Evolutionary conservation across 805 yeast species (phyloP).

Genomic region (Lipomyces spencermartinsiae): DNA sequence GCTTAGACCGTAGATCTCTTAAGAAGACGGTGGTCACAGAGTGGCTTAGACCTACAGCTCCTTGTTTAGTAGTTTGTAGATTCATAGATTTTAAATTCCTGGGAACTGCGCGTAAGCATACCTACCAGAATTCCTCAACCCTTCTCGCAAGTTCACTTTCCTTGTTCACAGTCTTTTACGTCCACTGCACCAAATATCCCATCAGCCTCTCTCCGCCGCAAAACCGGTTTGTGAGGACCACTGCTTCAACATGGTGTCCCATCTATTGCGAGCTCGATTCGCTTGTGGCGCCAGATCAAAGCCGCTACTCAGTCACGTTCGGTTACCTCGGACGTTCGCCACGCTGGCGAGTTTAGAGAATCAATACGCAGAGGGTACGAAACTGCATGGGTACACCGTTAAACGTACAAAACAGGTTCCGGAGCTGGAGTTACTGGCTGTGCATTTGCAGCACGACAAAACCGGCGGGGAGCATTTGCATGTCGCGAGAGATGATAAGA

Average conservation of each 20-base stretch:
- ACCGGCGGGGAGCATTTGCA: conserved; percentile 87
- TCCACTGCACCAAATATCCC: no score
- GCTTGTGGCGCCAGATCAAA: not conserved
- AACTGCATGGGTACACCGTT: conserved; percentile 69
- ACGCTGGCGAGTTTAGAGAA: conserved; percentile 22
- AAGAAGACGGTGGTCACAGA: no score
- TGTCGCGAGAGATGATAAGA: conserved; percentile 78
- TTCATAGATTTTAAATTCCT: no score
- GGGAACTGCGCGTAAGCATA: no score
- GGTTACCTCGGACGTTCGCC: conserved; percentile 19
- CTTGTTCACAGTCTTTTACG: no score
- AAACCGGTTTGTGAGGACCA: not conserved
- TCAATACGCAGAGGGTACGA: conserved; percentile 22
- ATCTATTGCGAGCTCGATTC: not conserved
- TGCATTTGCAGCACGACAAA: conserved; percentile 66
- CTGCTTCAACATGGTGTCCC: not conserved
- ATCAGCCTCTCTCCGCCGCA: not conserved
- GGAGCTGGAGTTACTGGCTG: conserved; percentile 80
- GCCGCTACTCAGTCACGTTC: not conserved
- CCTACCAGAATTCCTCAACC: no score
- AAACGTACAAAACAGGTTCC: conserved; percentile 73
- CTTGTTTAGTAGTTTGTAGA: no score
- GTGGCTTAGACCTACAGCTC: no score
- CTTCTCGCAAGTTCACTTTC: no score
- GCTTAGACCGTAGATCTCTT: no score